Evolutionary conservation across 495 filamentous ascomycete species (phyloP), one percentile per base, ranked within the genome.

Genomic region (Collariella sp.): DNA sequence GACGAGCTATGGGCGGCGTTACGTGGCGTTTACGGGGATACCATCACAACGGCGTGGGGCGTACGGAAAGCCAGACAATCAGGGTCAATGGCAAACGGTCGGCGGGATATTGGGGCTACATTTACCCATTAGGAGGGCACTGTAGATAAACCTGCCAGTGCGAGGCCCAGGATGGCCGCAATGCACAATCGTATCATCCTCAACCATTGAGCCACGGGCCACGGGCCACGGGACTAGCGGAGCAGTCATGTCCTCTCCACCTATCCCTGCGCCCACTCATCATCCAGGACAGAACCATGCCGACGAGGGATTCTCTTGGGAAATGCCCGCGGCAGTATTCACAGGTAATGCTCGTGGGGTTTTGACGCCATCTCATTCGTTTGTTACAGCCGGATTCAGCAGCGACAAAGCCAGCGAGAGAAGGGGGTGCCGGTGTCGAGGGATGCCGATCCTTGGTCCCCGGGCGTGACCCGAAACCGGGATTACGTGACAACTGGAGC

Each of bases 301-400:
- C 54, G 49, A 5, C 51, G 49, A 39, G 15, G n/a, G 46, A 46
- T 7, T 35, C 38, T 1, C 18, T 22, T 16, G 12, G 3, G 23
- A 31, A 1, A 12, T 33, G 11, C 38, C 23, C 48, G 57, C 48
- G 48, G 34, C 54, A 38, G 22, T 48, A 47, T 54, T 48, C 55
- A 26, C 47, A 52, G 53, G 48, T 57, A 49, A 57, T 56, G 46
- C 72, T 65, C 73, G 72, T 75, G 73, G 70, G 47, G 59, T 52
- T 39, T 65, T 61, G 47, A 63, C 60, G 65, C 47, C 55, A 56
- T 70, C 64, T 62, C 55, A 76, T 76, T 76, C 71, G 73, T 65
- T 69, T 61, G 54, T 44, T 34, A 36, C 46, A 42, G 7, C 38
- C 16, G 50, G 44, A 19, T 16, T 35, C 34, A n/a, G 22, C 9